These are phyloP conservation scores for Plasmodium gallinaceum DNA, from an alignment of 169 alveolate genomes.

Conservation along the genomic window DNA sequence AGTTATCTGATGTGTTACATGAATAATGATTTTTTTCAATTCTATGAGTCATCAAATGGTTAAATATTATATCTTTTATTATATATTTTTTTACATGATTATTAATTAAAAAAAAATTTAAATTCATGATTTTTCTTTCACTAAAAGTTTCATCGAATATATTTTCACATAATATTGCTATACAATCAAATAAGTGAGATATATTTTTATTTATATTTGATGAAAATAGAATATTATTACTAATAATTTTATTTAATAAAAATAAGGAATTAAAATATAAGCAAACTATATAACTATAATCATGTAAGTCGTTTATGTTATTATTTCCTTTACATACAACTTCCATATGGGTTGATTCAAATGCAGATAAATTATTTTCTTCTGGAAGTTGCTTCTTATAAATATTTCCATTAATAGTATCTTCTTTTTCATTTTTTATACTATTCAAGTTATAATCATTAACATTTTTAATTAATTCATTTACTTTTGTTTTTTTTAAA, in stretches of 20 bases:
- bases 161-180: conserved; percentile 46
- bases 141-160: conserved; percentile 35
- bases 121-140: conserved; percentile 28
- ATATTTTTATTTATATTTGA: conserved; percentile 22
- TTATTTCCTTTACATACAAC: neutral
- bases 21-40: neutral
- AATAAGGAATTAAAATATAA: conserved; percentile 32
- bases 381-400: conserved; percentile 1
- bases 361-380: neutral
- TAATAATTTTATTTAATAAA: conserved; percentile 49
- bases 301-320: neutral
- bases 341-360: neutral
- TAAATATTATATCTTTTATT: conserved; percentile 17
- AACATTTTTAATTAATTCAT: conserved; percentile 35
- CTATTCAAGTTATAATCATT: neutral
- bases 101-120: conserved; percentile 4
- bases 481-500: conserved; percentile 44
- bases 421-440: conserved; percentile 4
- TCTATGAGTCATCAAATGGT: neutral
- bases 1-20: neutral
- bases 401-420: neutral
- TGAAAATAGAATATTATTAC: conserved; percentile 16
- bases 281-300: conserved; percentile 50
- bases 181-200: conserved; percentile 32
- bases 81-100: conserved; percentile 34